Conservation (phyloP, 345 rosid genomes). For the Syzygium aqueum region DNA sequence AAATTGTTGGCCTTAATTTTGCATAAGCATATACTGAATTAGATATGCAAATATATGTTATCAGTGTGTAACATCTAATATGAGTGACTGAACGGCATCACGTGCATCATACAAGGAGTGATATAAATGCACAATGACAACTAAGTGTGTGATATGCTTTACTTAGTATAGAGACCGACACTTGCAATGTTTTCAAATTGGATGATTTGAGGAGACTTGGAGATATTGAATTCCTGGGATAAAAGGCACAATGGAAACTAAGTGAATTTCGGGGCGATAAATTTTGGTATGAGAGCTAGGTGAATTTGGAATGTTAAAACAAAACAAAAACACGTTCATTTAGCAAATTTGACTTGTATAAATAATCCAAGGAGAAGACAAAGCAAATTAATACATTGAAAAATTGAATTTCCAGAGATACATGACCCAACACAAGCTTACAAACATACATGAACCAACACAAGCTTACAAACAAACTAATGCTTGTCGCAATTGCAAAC, state of each 20-base stretch:
- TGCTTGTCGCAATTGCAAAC: background rate
- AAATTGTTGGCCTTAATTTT: background rate
- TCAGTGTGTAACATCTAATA: no score
- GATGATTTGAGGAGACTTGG: no score
- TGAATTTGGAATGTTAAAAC: background rate
- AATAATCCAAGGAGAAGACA: background rate
- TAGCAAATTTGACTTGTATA: background rate
- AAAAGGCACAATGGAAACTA: no score
- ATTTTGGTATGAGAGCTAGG: background rate
- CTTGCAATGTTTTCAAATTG: no score
- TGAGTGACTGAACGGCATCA: background rate
- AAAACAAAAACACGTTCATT: background rate
- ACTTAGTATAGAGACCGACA: no score
- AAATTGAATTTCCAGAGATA: background rate
- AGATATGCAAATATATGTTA: background rate
- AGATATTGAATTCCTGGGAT: no score
- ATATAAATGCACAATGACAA: no score
- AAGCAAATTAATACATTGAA: background rate
- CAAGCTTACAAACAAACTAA: background rate
- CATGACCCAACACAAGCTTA: background rate
- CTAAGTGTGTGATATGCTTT: no score
- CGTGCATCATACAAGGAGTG: background rate
- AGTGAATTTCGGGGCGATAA: fast-evolving
- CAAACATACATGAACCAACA: no score
- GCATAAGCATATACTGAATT: background rate